A percentile compares a stretch with the other conserved stretches of the same genome.
Conservation (phyloP, 495 filamentous ascomycete genomes). For the Talaromyces wortmannii region DNA sequence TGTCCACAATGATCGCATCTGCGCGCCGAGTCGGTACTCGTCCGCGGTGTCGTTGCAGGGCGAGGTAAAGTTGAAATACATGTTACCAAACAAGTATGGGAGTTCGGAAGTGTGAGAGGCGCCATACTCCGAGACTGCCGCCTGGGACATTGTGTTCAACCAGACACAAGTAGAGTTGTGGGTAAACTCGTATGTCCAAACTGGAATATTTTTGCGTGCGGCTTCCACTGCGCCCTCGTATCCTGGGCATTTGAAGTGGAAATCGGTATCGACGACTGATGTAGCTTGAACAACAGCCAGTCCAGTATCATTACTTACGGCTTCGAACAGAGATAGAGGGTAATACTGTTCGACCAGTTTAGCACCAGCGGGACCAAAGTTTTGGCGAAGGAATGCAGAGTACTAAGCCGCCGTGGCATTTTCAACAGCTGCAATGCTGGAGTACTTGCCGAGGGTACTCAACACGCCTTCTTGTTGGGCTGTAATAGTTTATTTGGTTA, state of each 20-base stretch:
- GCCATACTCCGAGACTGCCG: constrained; percentile 10
- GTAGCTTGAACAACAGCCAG: constrained; percentile 11
- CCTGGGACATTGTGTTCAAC: constrained; percentile 8
- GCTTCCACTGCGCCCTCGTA: constrained; percentile 14
- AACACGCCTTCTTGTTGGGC: constrained; percentile 17
- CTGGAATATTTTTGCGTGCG: constrained; percentile 16
- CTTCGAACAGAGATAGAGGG: constrained; percentile 15
- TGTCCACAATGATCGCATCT: constrained; percentile 28
- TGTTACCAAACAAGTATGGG: constrained; percentile 33
- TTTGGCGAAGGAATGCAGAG: constrained; percentile 14
- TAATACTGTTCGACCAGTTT: constrained; percentile 19
- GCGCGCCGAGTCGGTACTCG: constrained; percentile 19
- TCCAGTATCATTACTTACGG: background rate
- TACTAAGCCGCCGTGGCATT: constrained; percentile 11
- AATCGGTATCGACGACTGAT: constrained; percentile 18
- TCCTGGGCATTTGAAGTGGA: constrained; percentile 20
- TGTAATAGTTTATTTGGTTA: constrained; percentile 2
- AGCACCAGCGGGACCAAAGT: constrained; percentile 22
- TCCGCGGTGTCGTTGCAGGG: constrained; percentile 21
- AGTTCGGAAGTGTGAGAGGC: constrained; percentile 31
- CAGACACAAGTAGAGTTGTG: constrained; percentile 29
- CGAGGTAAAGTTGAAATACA: constrained; percentile 7
- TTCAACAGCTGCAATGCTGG: background rate
- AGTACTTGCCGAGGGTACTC: constrained; percentile 2
- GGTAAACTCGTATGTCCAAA: constrained; percentile 25